phyloP scores from a whole-genome alignment of 2,329 filamentous ascomycete species.

The Septoria linicola region DNA sequence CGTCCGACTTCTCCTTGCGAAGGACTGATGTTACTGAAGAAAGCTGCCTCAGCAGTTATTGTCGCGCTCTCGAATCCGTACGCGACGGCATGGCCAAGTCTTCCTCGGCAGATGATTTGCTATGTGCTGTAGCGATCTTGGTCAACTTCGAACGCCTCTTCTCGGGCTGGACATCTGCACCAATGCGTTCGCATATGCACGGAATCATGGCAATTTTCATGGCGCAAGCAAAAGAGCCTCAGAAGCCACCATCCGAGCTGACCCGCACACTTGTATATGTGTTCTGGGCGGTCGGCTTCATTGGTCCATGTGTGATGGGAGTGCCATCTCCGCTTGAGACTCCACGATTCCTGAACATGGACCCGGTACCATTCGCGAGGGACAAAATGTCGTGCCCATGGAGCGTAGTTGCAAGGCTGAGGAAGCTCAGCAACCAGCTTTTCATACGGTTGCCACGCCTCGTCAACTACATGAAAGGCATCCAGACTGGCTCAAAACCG shows the following conservation, averaged over 20 bases:
- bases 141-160: conserved; percentile 24
- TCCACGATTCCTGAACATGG: conserved; percentile 17
- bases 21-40: conserved; percentile 20
- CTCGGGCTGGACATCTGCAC: conserved; percentile 21
- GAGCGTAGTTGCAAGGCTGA: conserved; percentile 10
- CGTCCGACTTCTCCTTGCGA: conserved; percentile 10
- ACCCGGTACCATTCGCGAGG: conserved; percentile 17
- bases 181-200: conserved; percentile 23
- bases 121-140: conserved; percentile 18
- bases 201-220: conserved; percentile 22
- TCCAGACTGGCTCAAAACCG: conserved; percentile 7
- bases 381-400: conserved; percentile 16
- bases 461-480: conserved; percentile 16
- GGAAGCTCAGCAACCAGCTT: conserved; percentile 21
- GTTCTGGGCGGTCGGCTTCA: conserved; percentile 24
- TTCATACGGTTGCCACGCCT: conserved; percentile 23
- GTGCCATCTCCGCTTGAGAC: conserved; percentile 18
- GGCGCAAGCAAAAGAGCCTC: conserved; percentile 6
- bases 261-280: conserved; percentile 19
- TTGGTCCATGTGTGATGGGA: conserved; percentile 23
- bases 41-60: conserved; percentile 22
- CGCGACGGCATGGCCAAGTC: conserved; percentile 17
- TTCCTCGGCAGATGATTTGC: conserved; percentile 15
- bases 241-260: conserved; percentile 16
- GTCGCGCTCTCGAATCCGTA: conserved; percentile 14